phyloP scores from a whole-genome alignment of 2,329 filamentous ascomycete genomes.

The Colletotrichum sp. region DNA sequence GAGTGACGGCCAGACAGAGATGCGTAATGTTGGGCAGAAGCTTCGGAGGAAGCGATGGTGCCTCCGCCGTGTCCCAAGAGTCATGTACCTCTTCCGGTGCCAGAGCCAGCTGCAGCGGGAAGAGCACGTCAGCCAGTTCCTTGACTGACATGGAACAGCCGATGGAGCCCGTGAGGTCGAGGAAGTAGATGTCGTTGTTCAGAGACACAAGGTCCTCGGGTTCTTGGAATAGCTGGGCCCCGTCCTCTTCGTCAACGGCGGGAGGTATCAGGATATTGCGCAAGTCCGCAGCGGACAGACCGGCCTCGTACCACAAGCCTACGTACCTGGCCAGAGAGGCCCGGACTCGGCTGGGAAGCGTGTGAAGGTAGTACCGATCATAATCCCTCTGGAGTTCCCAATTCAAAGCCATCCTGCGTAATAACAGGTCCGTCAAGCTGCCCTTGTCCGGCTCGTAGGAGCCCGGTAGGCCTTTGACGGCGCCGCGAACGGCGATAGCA shows the following conservation, averaged over 20 bases:
- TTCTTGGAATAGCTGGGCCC: constrained; percentile 23
- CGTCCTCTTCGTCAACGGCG: constrained; percentile 29
- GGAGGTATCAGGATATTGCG: constrained; percentile 47
- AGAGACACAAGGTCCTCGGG: constrained; percentile 24
- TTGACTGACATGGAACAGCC: constrained; percentile 56
- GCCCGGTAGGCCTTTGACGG: constrained; percentile 45
- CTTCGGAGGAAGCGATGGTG: constrained; percentile 25
- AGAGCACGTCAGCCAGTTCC: constrained; percentile 57
- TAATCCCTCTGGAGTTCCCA: constrained; percentile 62
- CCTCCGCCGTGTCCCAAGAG: constrained; percentile 56
- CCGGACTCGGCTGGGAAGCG: constrained; percentile 58
- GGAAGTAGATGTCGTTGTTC: constrained; percentile 53
- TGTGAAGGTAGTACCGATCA: constrained; percentile 61
- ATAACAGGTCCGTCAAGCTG: constrained; percentile 56
- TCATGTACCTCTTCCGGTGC: constrained; percentile 43
- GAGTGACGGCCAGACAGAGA: constrained; percentile 60
- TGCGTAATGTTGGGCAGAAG: constrained; percentile 65
- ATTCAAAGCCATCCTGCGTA: constrained; percentile 55
- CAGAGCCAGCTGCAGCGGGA: constrained; percentile 34
- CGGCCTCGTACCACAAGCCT: constrained; percentile 46
- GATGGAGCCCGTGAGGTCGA: constrained; percentile 60
- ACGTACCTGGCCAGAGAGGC: constrained; percentile 57
- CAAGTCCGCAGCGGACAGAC: constrained; percentile 56
- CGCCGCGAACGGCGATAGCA: background rate
- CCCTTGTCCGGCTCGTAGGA: constrained; percentile 45